A percentile compares a stretch with the other conserved stretches of the same genome.
Conservation (phyloP, 2,329 filamentous ascomycete genomes). For the Triangularia verruculosa region DNA sequence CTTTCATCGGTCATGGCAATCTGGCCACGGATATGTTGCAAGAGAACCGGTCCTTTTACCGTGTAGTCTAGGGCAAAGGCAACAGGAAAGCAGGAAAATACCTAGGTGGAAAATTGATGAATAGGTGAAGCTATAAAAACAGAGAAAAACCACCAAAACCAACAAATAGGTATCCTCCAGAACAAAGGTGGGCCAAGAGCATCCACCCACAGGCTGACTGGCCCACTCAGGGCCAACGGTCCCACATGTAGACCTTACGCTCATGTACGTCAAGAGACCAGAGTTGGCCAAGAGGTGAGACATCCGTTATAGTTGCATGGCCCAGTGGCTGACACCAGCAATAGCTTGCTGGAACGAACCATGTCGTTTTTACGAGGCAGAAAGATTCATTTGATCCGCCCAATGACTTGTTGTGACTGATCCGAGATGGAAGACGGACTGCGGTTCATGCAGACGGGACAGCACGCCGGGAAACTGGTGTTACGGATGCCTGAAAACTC, state of each 20-base stretch:
- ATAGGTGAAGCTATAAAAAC: too few species aligned
- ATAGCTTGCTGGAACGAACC: not conserved
- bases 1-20: slow-evolving; percentile 1
- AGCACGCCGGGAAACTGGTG: slow-evolving; percentile 44
- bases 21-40: slow-evolving; percentile 15
- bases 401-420: slow-evolving; percentile 27
- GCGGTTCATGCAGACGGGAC: slow-evolving; percentile 40
- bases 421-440: slow-evolving; percentile 36
- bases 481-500: slow-evolving; percentile 25
- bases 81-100: too few species aligned
- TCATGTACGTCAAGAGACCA: not conserved
- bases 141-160: too few species aligned
- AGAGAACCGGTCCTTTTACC: slow-evolving; percentile 12
- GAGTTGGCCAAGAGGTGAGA: not conserved
- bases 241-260: slow-evolving; percentile 4
- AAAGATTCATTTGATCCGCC: slow-evolving; percentile 25
- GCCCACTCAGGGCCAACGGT: too few species aligned
- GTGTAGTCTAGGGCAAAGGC: too few species aligned
- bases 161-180: too few species aligned
- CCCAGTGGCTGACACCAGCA: not conserved
- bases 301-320: not conserved
- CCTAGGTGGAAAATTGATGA: too few species aligned
- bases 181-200: too few species aligned
- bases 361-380: not conserved
- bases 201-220: too few species aligned